Conservation (phyloP, 2,329 filamentous ascomycete species). For the Orbilia oligospora region DNA sequence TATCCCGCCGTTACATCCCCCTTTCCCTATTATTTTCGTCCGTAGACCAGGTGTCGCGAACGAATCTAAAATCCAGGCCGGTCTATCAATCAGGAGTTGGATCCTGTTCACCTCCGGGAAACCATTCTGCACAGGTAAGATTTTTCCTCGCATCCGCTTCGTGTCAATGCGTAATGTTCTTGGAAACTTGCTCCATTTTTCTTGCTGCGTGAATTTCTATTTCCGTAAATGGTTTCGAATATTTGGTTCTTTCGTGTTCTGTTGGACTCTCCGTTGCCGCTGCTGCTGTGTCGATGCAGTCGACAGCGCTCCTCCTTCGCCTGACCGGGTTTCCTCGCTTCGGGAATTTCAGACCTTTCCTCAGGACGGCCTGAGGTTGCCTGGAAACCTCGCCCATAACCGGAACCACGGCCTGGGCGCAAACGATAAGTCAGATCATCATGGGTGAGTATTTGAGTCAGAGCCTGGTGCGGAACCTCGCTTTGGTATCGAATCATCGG, state of each 20-base stretch:
- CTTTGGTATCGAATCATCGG: slow-evolving; percentile 46
- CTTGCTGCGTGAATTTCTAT: slow-evolving; percentile 58
- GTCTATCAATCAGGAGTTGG: slow-evolving; percentile 19
- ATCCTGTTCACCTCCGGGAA: slow-evolving; percentile 58
- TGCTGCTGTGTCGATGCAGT: slow-evolving; percentile 23
- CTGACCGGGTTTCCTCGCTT: slow-evolving; percentile 17
- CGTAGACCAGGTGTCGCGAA: slow-evolving; percentile 7
- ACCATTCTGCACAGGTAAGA: slow-evolving; percentile 37
- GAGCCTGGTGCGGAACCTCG: slow-evolving; percentile 40
- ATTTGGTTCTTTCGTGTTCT: slow-evolving; percentile 23
- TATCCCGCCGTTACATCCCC: slow-evolving; percentile 42
- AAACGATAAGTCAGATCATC: slow-evolving; percentile 43
- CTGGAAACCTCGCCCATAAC: slow-evolving; percentile 45
- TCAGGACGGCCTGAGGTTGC: slow-evolving; percentile 60
- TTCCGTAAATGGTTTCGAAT: slow-evolving; percentile 39
- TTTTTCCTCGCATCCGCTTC: slow-evolving; percentile 23
- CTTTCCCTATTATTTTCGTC: slow-evolving; percentile 1
- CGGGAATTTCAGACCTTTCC: slow-evolving; percentile 30
- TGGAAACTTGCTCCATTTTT: slow-evolving; percentile 40
- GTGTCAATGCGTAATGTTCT: slow-evolving; percentile 49
- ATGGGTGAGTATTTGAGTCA: slow-evolving; percentile 60
- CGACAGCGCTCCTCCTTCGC: slow-evolving; percentile 40
- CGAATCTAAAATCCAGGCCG: slow-evolving; percentile 1
- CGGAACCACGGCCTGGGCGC: slow-evolving; percentile 13
- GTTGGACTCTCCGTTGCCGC: slow-evolving; percentile 3